Evolutionary conservation across 2,329 filamentous ascomycete genomes (phyloP).

Genomic region (Zasmidium cellare): DNA sequence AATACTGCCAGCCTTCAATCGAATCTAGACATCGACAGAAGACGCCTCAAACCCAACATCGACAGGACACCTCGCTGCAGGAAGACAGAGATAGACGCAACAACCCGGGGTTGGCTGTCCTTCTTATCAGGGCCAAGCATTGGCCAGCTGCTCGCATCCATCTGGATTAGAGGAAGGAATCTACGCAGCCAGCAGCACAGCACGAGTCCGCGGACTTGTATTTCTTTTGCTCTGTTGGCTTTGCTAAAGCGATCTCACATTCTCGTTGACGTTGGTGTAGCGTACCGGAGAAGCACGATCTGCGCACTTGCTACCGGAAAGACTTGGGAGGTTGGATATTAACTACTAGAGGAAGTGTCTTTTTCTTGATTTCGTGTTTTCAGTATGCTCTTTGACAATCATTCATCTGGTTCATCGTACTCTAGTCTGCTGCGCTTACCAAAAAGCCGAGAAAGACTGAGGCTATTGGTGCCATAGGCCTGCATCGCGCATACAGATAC

Average conservation of each 20-base stretch:
- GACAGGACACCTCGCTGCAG: neutral
- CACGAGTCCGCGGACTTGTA: slow-evolving; percentile 9
- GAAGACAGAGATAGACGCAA: neutral
- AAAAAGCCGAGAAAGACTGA: neutral
- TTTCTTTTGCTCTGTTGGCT: neutral
- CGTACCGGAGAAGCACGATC: slow-evolving; percentile 6
- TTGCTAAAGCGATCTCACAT: neutral
- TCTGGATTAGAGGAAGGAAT: neutral
- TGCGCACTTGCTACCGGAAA: no score
- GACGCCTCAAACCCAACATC: neutral
- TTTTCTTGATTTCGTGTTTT: neutral
- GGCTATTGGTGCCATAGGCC: neutral
- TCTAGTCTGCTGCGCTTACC: neutral
- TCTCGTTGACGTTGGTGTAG: neutral
- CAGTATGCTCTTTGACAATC: neutral
- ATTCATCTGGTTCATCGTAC: neutral
- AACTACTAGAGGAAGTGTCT: neutral
- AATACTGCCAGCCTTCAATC: neutral
- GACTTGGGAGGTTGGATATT: slow-evolving; percentile 3
- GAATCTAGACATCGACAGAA: neutral
- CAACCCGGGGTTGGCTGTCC: neutral
- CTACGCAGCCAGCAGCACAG: no score
- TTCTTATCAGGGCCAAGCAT: slow-evolving; percentile 10
- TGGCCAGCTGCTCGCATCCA: slow-evolving; percentile 4
- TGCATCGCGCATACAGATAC: neutral